A percentile compares a stretch with the other conserved stretches of the same genome.
Evolutionary conservation across 257 asterid genomes (phyloP).

Genomic region (Penstemon newberryi): DNA sequence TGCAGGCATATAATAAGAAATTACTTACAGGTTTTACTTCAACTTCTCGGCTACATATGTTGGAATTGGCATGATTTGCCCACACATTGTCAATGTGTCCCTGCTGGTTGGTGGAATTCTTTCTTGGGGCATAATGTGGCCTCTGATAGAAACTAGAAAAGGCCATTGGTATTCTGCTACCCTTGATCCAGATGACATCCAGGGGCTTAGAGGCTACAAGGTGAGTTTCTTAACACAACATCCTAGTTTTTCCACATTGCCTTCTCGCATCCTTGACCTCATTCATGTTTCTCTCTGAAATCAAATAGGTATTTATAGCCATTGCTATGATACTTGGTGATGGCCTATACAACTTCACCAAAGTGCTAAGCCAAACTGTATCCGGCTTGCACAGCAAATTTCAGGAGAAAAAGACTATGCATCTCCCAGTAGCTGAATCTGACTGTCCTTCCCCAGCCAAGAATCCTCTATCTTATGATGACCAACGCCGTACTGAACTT

Average conservation of each 20-base stretch:
- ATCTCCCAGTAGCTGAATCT: constrained; percentile 31
- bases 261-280: neutral
- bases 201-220: constrained; percentile 55
- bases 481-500: constrained; percentile 41
- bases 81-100: constrained; percentile 51
- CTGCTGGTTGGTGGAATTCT: constrained; percentile 48
- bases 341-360: constrained; percentile 60
- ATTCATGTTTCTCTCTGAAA: neutral
- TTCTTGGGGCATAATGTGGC: constrained; percentile 66
- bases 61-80: constrained; percentile 68
- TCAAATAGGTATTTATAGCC: constrained; percentile 47
- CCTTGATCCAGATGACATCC: constrained; percentile 31
- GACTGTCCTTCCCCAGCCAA: constrained; percentile 21
- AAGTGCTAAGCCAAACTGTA: constrained; percentile 47
- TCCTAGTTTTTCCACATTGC: neutral
- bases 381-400: constrained; percentile 37
- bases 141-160: constrained; percentile 38
- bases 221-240: constrained; percentile 18
- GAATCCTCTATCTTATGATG: constrained; percentile 36
- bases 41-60: constrained; percentile 64
- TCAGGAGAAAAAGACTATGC: constrained; percentile 22
- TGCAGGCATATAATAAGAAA: neutral
- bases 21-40: constrained; percentile 43
- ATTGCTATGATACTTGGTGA: constrained; percentile 65
- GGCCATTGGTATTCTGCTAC: constrained; percentile 52